Conservation (phyloP, 225 moss, liverwort and hornwort species). For the Physcomitrellopsis africana region DNA sequence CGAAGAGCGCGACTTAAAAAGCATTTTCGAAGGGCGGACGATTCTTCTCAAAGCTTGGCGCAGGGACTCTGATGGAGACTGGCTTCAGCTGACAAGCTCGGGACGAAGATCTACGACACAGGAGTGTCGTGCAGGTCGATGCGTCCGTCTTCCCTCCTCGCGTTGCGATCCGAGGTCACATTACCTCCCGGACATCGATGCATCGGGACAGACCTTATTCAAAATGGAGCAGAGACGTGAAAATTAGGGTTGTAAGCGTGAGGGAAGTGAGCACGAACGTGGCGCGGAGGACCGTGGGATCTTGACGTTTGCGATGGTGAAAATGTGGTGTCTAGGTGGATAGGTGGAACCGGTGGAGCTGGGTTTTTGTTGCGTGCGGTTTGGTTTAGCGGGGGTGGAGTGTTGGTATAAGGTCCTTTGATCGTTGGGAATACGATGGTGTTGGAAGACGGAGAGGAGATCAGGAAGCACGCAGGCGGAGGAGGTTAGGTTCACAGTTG, state of each 20-base stretch:
- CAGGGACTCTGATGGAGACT: background rate
- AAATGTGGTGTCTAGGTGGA: conserved; percentile 1
- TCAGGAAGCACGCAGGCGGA: conserved; percentile 14
- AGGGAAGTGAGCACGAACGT: background rate
- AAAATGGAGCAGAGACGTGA: conserved; percentile 22
- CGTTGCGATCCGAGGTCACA: conserved; percentile 4
- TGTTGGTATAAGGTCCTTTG: conserved; percentile 1
- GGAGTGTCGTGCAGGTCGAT: background rate
- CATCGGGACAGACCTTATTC: background rate
- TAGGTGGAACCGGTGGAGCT: conserved; percentile 21
- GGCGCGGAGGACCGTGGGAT: conserved; percentile 20
- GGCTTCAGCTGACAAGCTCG: conserved; percentile 26
- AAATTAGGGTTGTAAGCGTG: conserved; percentile 40
- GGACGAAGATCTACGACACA: conserved; percentile 19
- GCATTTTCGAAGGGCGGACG: no score
- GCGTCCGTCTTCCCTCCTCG: background rate
- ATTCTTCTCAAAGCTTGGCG: no score
- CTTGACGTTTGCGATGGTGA: background rate
- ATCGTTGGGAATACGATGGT: conserved; percentile 27
- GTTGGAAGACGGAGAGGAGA: conserved; percentile 19
- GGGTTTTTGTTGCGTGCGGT: background rate
- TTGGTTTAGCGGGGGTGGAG: background rate
- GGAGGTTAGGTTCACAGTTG: conserved; percentile 27
- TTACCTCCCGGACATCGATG: conserved; percentile 25
- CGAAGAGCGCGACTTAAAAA: no score